phyloP scores from a whole-genome alignment of 1,139 yeast genomes.

The Kodamaea fungicola region DNA sequence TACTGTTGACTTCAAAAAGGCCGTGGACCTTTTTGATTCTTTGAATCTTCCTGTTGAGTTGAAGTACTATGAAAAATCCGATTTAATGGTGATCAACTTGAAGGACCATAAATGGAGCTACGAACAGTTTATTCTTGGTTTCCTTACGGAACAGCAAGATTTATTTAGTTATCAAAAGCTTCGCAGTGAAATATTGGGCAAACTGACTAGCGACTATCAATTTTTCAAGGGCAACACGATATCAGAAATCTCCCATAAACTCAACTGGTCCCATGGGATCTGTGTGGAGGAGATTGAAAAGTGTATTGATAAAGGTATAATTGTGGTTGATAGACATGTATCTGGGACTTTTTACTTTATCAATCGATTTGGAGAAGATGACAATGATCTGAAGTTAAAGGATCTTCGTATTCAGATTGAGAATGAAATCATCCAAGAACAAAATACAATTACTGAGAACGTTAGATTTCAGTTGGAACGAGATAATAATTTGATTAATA shows the following conservation, averaged over 20 bases:
- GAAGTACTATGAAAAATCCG: slow-evolving; percentile 32
- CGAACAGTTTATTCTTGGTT: slow-evolving; percentile 23
- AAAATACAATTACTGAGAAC: slow-evolving; percentile 14
- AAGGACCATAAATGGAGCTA: slow-evolving; percentile 19
- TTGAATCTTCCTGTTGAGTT: slow-evolving; percentile 33
- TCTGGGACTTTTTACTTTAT: slow-evolving; percentile 51
- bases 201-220: slow-evolving; percentile 18
- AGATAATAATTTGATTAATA: slow-evolving; percentile 16
- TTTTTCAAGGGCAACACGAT: slow-evolving; percentile 35
- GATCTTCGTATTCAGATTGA: slow-evolving; percentile 11
- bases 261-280: slow-evolving; percentile 66
- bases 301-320: slow-evolving; percentile 53
- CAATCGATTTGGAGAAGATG: slow-evolving; percentile 23
- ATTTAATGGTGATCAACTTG: slow-evolving; percentile 32
- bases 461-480: slow-evolving; percentile 13
- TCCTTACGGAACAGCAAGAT: slow-evolving; percentile 22
- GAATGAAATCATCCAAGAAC: slow-evolving; percentile 19
- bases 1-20: slow-evolving; percentile 29
- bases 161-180: slow-evolving; percentile 25
- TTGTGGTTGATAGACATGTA: slow-evolving; percentile 66
- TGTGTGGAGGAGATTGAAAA: slow-evolving; percentile 65
- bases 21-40: slow-evolving; percentile 28
- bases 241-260: slow-evolving; percentile 35
- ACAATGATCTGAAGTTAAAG: slow-evolving; percentile 7
- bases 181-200: slow-evolving; percentile 18